These are phyloP conservation scores for California macrophylla DNA, from an alignment of 441 rosid species.

Conservation along the genomic window DNA sequence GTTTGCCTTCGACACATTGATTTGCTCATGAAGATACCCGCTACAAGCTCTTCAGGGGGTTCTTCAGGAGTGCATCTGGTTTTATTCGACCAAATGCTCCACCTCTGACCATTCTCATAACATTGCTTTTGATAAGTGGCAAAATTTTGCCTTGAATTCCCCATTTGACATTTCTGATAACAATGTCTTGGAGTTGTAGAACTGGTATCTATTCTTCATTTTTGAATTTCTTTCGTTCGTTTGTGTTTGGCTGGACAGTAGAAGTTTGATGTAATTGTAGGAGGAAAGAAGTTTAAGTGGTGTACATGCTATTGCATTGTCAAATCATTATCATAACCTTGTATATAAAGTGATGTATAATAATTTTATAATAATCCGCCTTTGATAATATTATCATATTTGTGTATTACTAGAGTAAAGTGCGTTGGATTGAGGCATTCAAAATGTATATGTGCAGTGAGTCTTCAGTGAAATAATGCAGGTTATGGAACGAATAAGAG, in stretches of 20 bases:
- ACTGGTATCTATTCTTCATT: neutral
- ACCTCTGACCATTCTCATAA: neutral
- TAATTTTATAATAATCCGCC: neutral
- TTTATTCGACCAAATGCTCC: neutral
- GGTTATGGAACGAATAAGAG: neutral
- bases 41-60: neutral
- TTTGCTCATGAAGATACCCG: neutral
- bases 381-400: neutral
- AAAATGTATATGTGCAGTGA: neutral
- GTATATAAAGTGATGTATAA: neutral
- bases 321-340: neutral
- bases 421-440: neutral
- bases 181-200: neutral
- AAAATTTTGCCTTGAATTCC: neutral
- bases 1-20: neutral
- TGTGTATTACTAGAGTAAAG: neutral
- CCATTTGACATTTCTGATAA: conserved; percentile 1
- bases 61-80: neutral
- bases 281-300: neutral
- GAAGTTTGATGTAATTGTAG: neutral
- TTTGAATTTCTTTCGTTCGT: neutral
- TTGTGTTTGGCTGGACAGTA: neutral
- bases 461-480: neutral
- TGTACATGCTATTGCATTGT: conserved; percentile 4
- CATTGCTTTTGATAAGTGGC: neutral